Evolutionary conservation across 2,329 filamentous ascomycete species (phyloP).

Genomic region (Fusarium setosum): DNA sequence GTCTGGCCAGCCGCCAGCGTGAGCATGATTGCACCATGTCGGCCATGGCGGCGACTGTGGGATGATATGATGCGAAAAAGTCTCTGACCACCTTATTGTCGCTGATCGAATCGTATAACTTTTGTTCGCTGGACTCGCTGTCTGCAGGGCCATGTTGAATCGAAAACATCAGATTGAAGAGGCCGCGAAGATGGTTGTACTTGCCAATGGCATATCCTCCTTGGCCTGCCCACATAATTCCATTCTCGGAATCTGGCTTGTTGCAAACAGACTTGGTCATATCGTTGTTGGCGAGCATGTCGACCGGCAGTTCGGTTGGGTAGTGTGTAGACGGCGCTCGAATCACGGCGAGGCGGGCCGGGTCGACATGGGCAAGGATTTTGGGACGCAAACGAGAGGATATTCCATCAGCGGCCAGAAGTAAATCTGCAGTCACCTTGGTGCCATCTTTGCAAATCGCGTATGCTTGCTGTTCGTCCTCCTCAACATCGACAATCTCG

Average conservation of each 20-base stretch:
- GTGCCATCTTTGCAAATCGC: not conserved
- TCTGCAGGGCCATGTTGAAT: constrained; percentile 6
- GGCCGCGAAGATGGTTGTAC: constrained; percentile 11
- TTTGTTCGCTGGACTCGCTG: constrained; percentile 6
- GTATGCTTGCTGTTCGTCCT: not conserved
- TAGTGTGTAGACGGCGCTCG: constrained; percentile 14
- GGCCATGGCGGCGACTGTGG: not conserved
- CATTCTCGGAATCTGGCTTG: not conserved
- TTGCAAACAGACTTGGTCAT: not conserved
- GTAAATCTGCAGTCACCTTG: not conserved
- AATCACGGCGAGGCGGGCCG: not conserved
- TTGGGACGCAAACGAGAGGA: constrained; percentile 3
- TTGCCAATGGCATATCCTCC: constrained; percentile 11
- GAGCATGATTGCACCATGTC: constrained; percentile 6
- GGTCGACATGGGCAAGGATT: not conserved
- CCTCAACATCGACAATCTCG: not conserved
- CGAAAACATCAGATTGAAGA: constrained; percentile 11
- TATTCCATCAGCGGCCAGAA: constrained; percentile 10
- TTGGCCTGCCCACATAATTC: constrained; percentile 14
- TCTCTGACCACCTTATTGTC: not conserved
- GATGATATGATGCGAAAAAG: not conserved
- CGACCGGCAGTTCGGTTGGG: not conserved
- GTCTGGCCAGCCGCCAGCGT: not conserved
- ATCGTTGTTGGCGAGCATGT: not conserved
- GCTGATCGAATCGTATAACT: not conserved